A percentile compares a stretch with the other conserved stretches of the same genome.
These are phyloP conservation scores for Cardamine occulta DNA, from an alignment of 345 rosid species.

Conservation along the genomic window DNA sequence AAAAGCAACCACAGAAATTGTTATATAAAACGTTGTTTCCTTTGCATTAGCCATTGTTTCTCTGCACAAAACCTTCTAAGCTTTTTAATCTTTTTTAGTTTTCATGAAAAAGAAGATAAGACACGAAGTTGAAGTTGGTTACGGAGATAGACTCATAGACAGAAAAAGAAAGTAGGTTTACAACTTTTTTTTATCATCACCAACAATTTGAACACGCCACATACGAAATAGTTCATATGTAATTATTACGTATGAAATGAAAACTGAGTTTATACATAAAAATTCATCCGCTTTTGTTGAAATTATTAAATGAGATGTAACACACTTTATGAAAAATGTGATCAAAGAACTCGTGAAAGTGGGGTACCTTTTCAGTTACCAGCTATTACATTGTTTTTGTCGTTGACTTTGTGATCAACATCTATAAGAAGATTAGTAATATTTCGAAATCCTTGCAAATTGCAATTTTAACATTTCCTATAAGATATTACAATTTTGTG, in stretches of 20 bases:
- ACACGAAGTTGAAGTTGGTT: constrained; percentile 20
- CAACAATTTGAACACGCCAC: constrained; percentile 22
- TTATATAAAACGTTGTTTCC: constrained; percentile 59
- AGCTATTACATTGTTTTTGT: constrained; percentile 29
- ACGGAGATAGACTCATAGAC: constrained; percentile 19
- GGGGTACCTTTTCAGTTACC: constrained; percentile 34
- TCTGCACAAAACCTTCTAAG: constrained; percentile 19
- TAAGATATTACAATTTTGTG: neutral
- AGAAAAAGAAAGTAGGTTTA: constrained; percentile 26
- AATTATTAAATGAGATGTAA: constrained; percentile 35
- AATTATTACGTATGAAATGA: constrained; percentile 32
- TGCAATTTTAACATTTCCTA: neutral
- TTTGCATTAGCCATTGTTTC: constrained; percentile 58
- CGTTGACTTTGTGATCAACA: constrained; percentile 30
- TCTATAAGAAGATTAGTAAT: constrained; percentile 18
- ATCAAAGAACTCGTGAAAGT: constrained; percentile 35
- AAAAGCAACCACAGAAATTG: constrained; percentile 63
- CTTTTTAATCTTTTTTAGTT: neutral
- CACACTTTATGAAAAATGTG: constrained; percentile 25
- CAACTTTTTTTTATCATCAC: constrained; percentile 28
- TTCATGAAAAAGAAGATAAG: constrained; percentile 9
- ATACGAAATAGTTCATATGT: constrained; percentile 9
- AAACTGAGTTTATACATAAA: constrained; percentile 9
- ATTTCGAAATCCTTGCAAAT: neutral
- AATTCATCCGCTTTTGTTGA: constrained; percentile 45